Conservation (phyloP, 2,329 filamentous ascomycete species). For the Cyclaneusma minus region DNA sequence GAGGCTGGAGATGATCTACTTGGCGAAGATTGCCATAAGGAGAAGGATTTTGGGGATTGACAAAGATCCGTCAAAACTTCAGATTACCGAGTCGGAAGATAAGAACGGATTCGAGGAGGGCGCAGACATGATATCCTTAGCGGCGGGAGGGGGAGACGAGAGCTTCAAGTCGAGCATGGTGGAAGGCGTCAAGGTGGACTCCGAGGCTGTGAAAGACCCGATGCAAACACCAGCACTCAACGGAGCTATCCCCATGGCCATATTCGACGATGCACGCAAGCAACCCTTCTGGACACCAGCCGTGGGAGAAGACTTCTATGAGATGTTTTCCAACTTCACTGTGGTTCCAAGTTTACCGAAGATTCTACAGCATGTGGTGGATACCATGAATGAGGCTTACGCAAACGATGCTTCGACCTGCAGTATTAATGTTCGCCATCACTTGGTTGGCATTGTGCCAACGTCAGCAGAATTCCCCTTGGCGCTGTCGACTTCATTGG, state of each 20-base stretch:
- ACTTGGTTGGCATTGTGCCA: slow-evolving; percentile 48
- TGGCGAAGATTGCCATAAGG: slow-evolving; percentile 64
- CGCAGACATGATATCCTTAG: slow-evolving; percentile 41
- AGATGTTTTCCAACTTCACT: slow-evolving; percentile 58
- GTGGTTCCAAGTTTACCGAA: slow-evolving; percentile 46
- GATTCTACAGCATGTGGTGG: slow-evolving; percentile 61
- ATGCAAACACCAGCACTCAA: slow-evolving; percentile 63
- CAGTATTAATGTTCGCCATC: slow-evolving; percentile 56
- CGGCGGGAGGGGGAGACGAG: slow-evolving; percentile 40
- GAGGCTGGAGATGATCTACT: slow-evolving; percentile 82
- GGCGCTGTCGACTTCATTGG: slow-evolving; percentile 50
- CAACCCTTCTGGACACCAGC: slow-evolving; percentile 53
- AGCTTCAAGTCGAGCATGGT: slow-evolving; percentile 28
- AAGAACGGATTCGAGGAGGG: slow-evolving; percentile 11
- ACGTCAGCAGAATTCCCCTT: slow-evolving; percentile 57
- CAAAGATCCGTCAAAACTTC: slow-evolving; percentile 22
- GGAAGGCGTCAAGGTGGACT: slow-evolving; percentile 36
- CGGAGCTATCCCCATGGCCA: slow-evolving; percentile 84
- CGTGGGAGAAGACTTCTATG: slow-evolving; percentile 64
- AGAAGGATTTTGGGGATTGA: slow-evolving; percentile 52
- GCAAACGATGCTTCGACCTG: slow-evolving; percentile 47
- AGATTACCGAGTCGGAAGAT: slow-evolving; percentile 20
- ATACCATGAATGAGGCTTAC: slow-evolving; percentile 41
- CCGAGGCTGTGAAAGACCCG: slow-evolving; percentile 17
- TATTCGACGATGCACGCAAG: slow-evolving; percentile 76